These are phyloP conservation scores for Nannochloris sp. DNA, from an alignment of 139 green algal species.

Conservation along the genomic window DNA sequence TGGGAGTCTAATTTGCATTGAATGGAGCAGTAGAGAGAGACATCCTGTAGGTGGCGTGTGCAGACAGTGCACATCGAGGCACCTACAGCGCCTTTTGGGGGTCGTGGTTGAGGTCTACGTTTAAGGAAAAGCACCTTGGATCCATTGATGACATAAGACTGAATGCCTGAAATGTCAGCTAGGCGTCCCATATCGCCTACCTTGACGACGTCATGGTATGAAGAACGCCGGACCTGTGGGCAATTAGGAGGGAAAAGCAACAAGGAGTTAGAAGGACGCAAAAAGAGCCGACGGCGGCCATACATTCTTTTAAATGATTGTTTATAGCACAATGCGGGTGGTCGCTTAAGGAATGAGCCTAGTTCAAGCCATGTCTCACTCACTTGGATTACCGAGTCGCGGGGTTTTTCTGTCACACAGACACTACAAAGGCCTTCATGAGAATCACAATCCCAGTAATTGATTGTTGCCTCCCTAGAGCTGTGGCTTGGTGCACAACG, in stretches of 20 bases:
- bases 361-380: no score
- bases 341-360: no score
- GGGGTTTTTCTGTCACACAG: no score
- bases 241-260: background rate
- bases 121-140: slow-evolving; percentile 71
- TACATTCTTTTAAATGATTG: background rate
- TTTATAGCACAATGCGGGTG: no score
- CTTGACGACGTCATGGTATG: slow-evolving; percentile 82
- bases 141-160: slow-evolving; percentile 81
- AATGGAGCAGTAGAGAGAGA: slow-evolving; percentile 30
- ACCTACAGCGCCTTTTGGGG: slow-evolving; percentile 32
- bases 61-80: slow-evolving; percentile 24
- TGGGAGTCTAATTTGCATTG: slow-evolving; percentile 34
- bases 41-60: slow-evolving; percentile 31
- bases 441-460: no score
- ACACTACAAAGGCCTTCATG: no score
- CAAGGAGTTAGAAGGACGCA: no score
- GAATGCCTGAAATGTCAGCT: slow-evolving; percentile 53
- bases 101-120: slow-evolving; percentile 55
- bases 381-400: no score
- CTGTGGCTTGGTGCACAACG: no score
- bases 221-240: slow-evolving; percentile 51
- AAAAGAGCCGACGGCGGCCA: background rate
- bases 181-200: slow-evolving; percentile 48
- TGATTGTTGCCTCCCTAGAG: no score